These are phyloP conservation scores for Rubia peregrina DNA, from an alignment of 305 asterid species.

Conservation along the genomic window DNA sequence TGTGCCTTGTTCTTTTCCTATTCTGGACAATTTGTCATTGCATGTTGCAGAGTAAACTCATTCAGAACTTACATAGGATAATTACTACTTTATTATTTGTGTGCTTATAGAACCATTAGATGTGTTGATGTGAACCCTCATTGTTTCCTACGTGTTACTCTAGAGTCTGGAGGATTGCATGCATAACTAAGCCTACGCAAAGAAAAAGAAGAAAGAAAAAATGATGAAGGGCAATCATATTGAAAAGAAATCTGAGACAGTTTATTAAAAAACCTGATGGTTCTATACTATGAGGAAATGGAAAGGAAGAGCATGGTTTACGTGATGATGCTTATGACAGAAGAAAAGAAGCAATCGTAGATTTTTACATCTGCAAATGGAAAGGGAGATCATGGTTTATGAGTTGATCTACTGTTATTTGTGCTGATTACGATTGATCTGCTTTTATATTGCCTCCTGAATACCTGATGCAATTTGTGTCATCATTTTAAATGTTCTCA, in stretches of 20 bases:
- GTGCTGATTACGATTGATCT: neutral
- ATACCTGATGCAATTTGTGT: neutral
- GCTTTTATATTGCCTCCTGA: neutral
- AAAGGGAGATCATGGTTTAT: neutral
- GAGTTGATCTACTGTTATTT: neutral
- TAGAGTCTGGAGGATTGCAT: neutral
- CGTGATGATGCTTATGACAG: neutral
- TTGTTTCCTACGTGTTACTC: neutral
- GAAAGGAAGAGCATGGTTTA: neutral
- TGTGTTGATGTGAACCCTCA: neutral
- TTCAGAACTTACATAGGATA: neutral
- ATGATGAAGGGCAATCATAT: neutral
- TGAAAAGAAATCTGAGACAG: neutral
- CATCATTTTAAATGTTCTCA: neutral
- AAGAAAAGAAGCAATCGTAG: neutral
- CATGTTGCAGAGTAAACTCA: neutral
- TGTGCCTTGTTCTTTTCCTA: constrained; percentile 26
- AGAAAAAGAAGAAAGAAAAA: neutral
- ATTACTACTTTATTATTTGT: neutral
- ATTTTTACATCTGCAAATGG: neutral
- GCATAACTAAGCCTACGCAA: neutral
- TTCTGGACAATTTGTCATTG: constrained; percentile 2
- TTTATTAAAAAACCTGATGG: neutral
- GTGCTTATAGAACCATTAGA: neutral
- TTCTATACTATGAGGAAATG: neutral